Base-by-base conservation (phyloP, 768 basidiomycete genomes). In the Amanita muscaria region DNA sequence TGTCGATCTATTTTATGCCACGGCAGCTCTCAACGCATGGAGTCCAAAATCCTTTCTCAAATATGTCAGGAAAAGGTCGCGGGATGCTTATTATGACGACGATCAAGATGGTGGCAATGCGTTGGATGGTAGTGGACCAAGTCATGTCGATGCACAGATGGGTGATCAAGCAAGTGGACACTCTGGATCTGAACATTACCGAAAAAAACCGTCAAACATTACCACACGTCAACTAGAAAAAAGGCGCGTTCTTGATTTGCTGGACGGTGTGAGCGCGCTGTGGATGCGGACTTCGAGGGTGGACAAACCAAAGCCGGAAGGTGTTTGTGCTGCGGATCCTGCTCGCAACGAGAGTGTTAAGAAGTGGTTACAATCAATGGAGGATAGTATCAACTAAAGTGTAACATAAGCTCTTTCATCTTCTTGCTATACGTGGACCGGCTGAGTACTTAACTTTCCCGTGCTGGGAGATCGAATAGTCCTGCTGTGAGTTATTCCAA, bases 21-120 rank as follows among this genome's bases (percentile, higher is more conserved):
- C n/a, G 22, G 44, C 44, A 9, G 44, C 44, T 46, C 33, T 46
- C 23, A 46, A 46, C 2, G 36, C 44, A 46, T 46, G 44, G 44
- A 30, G 35, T 25, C 21, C 36, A 27, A 39, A 24, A 18, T 22
- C 19, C 4, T 46, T 46, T 38, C 15, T 46, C 15, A 7, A 39
- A 46, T 35, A 27, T 32, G 36, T 30, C 30, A 12, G 15, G 19
- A 19, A 40, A 38, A 22, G 27, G 25, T 22, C 48, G 21, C 38
- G 32, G 35, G 44, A 27, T 32, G n/a, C 15, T 27, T 50, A 50
- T 42, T 42, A 50, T 42, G 30, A 47, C 33, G 39, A 40, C 42
- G 40, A 39, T 19, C 25, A 48, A 21, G 34, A 44, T 40, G 31
- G 34, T 47, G 30, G 21, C 31, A 24, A 39, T 14, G 12, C 6